Evolutionary conservation across 352 stramenopile species (phyloP), one percentile per base, ranked within the genome.

Genomic region (Phytopythium helicoides): DNA sequence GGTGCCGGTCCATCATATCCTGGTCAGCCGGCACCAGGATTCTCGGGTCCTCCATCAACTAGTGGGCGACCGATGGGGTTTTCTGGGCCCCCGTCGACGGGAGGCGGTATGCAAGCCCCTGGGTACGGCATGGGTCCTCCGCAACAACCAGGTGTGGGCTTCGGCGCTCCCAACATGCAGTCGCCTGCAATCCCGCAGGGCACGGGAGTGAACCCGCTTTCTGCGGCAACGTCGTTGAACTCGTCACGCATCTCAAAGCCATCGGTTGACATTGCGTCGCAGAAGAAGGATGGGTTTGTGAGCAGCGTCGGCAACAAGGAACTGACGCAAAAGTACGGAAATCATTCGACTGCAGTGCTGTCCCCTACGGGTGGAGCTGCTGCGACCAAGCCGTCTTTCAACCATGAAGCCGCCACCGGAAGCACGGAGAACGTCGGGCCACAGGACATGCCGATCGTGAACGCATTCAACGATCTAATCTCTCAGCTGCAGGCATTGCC

Each of bases 251-350:
- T 94, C 56, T 66, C 76, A 12, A 94, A 83, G 48, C 77, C 76
- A 14, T 88, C 81, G 40, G 85, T 92, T 54, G 81, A 95, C 60
- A 91, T 95, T 64, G 76, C 56, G 37, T 76, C 77, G 52, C 79
- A 90, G 41, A 86, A 91, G 60, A 87, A 86, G 54, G 85, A 95
- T 35, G 81, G 85, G 0, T 95, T 95, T 37, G 66, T 92, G 2
- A 95, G 73, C 52, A 92, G 82, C 55, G 85, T 88, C 40, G 81
- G 81, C 48, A 93, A 95, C 77, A 91, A 90, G 69, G 78, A 92
- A 62, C 63, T 93, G 51, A 89, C 82, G 52, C 60, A 78, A 35
- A 95, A 95, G 76, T 95, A 95, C 64, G 82, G 83, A 37, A 95
- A 95, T 68, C 52, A 65, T 36, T 81, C 76, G 40, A 79, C 62